Percentiles rank a stretch among this genome's conserved stretches.
These are phyloP conservation scores for Epicoccum sorghinum DNA, from an alignment of 2,329 filamentous ascomycete species.

Conservation along the genomic window DNA sequence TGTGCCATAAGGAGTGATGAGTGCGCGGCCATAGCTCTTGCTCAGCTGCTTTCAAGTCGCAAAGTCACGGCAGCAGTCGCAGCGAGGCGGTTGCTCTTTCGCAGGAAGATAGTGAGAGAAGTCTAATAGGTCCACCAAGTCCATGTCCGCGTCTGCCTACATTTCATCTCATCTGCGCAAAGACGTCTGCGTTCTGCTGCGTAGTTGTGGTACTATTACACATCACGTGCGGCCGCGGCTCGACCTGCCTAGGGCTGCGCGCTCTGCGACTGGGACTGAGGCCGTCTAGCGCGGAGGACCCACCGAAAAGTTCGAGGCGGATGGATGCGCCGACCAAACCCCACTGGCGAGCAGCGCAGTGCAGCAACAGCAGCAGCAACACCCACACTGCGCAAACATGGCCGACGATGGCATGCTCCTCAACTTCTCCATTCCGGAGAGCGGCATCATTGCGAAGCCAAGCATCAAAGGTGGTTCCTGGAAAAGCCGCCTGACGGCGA, in stretches of 20 bases:
- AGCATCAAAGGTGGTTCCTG: slow-evolving; percentile 89
- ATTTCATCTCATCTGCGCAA: slow-evolving; percentile 21
- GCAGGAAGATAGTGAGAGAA: slow-evolving; percentile 14
- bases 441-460: slow-evolving; percentile 65
- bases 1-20: slow-evolving; percentile 32
- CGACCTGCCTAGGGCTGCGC: background rate
- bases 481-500: slow-evolving; percentile 84
- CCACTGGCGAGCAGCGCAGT: background rate
- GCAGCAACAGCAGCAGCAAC: background rate
- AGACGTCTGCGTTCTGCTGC: slow-evolving; percentile 22
- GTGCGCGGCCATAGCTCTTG: slow-evolving; percentile 23
- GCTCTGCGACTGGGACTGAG: background rate
- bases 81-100: background rate
- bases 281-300: slow-evolving; percentile 8
- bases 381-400: slow-evolving; percentile 60
- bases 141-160: slow-evolving; percentile 1
- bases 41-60: slow-evolving; percentile 1
- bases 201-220: slow-evolving; percentile 15
- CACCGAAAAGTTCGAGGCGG: slow-evolving; percentile 25
- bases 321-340: slow-evolving; percentile 2
- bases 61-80: slow-evolving; percentile 6
- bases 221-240: slow-evolving; percentile 17
- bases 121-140: slow-evolving; percentile 3
- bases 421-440: slow-evolving; percentile 82
- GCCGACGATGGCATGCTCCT: slow-evolving; percentile 93